These are phyloP conservation scores for Rhypophila decipiens DNA, from an alignment of 495 filamentous ascomycete species.

Conservation along the genomic window DNA sequence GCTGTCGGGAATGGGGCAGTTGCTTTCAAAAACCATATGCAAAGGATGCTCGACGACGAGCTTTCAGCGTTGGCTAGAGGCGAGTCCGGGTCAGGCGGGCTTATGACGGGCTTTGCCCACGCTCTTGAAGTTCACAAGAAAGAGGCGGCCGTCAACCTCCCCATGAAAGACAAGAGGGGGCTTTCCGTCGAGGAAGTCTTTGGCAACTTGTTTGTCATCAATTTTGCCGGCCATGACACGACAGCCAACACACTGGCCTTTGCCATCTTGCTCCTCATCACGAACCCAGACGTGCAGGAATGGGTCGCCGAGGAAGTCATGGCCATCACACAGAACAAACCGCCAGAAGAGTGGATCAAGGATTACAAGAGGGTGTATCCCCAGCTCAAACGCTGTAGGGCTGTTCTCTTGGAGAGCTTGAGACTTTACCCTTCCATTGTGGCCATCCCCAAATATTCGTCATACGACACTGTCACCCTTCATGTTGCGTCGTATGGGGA, in stretches of 20 bases:
- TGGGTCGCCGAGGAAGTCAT: conserved; percentile 23
- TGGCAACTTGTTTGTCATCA: conserved; percentile 51
- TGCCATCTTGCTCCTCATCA: conserved; percentile 40
- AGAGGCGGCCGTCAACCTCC: background rate
- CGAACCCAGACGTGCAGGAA: conserved; percentile 40
- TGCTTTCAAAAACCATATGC: conserved; percentile 23
- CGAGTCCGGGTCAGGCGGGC: background rate
- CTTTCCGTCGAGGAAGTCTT: conserved; percentile 31
- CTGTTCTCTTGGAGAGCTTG: conserved; percentile 46
- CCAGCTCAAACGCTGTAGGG: conserved; percentile 34
- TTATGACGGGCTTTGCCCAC: conserved; percentile 14
- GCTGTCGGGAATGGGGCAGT: conserved; percentile 19
- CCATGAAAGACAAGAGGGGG: conserved; percentile 1
- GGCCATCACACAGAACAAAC: background rate
- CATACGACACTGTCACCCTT: conserved; percentile 10
- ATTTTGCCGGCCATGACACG: conserved; percentile 49
- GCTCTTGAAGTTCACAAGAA: conserved; percentile 5
- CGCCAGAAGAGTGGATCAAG: conserved; percentile 18
- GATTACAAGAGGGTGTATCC: conserved; percentile 37
- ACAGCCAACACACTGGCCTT: conserved; percentile 46
- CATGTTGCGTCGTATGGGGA: background rate
- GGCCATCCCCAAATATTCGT: conserved; percentile 32
- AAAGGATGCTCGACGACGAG: conserved; percentile 16
- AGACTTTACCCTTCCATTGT: conserved; percentile 43
- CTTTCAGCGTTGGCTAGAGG: background rate